Evolutionary conservation across 2,329 filamentous ascomycete species (phyloP).

Genomic region (Penicillium decumbens): DNA sequence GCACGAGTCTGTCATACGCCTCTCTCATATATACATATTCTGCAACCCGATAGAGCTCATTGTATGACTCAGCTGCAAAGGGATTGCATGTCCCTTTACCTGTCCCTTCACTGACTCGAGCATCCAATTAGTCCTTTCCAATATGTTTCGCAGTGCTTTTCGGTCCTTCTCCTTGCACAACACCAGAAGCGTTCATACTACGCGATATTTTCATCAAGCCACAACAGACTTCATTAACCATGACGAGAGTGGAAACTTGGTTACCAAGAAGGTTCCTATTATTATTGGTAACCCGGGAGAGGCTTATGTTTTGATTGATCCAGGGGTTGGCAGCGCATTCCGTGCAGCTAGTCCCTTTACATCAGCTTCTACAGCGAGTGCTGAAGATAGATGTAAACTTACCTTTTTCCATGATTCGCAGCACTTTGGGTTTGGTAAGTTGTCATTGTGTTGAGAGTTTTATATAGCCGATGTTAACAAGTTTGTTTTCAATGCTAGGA

Average conservation of each 20-base stretch:
- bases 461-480: conserved; percentile 10
- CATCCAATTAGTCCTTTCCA: not conserved
- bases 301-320: conserved; percentile 21
- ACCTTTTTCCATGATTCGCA: conserved; percentile 26
- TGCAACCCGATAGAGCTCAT: not conserved
- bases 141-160: conserved; percentile 15
- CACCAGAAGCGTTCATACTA: conserved; percentile 5
- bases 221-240: conserved; percentile 20
- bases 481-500: conserved; percentile 12
- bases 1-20: too few relatives aligned
- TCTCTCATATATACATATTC: too few relatives aligned
- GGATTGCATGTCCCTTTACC: not conserved
- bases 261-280: conserved; percentile 18
- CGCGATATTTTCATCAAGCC: conserved; percentile 22
- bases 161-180: conserved; percentile 7
- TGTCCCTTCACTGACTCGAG: not conserved
- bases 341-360: conserved; percentile 15
- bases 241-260: conserved; percentile 17
- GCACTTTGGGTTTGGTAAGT: conserved; percentile 25
- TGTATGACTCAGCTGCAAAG: not conserved
- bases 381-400: conserved; percentile 23
- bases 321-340: conserved; percentile 20
- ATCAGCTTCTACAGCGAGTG: conserved; percentile 8
- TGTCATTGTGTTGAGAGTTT: not conserved
- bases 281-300: conserved; percentile 22